Percentiles rank a stretch among this genome's conserved stretches.
These are phyloP conservation scores for Aspergillus nomiae DNA, from an alignment of 2,329 filamentous ascomycete species.

Conservation along the genomic window DNA sequence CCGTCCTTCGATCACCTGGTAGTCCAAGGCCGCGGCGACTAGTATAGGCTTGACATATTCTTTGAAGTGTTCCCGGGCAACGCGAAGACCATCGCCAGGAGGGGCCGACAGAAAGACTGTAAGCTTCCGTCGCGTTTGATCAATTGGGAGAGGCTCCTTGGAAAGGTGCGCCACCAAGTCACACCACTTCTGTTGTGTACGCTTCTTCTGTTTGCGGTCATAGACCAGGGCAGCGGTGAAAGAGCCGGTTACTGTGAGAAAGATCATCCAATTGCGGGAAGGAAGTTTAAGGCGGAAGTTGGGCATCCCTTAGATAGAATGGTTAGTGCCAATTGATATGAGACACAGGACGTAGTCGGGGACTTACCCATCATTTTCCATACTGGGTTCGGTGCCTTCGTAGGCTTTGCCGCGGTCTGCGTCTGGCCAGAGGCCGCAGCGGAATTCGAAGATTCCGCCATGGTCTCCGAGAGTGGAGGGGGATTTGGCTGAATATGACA, in stretches of 20 bases:
- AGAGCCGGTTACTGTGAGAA: constrained; percentile 75
- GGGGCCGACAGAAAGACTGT: constrained; percentile 85
- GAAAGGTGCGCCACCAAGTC: constrained; percentile 82
- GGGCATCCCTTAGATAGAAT: constrained; percentile 66
- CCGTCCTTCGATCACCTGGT: constrained; percentile 91
- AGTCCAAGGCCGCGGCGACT: constrained; percentile 86
- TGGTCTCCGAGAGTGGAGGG: constrained; percentile 19
- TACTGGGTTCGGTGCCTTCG: constrained; percentile 65
- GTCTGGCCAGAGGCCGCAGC: constrained; percentile 39
- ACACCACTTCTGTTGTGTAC: constrained; percentile 82
- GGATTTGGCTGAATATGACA: background rate
- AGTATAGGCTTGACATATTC: constrained; percentile 94
- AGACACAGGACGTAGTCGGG: background rate
- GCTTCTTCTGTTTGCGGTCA: constrained; percentile 87
- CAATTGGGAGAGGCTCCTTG: constrained; percentile 70
- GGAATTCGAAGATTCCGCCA: constrained; percentile 41
- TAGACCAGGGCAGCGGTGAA: constrained; percentile 83
- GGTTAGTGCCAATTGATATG: constrained; percentile 1
- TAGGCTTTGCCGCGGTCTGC: constrained; percentile 42
- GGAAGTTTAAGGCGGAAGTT: constrained; percentile 81
- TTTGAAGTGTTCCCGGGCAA: constrained; percentile 91
- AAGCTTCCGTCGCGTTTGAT: constrained; percentile 76
- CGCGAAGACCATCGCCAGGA: constrained; percentile 79
- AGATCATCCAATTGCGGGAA: constrained; percentile 97
- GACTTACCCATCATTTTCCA: constrained; percentile 68